These are phyloP conservation scores for Cutaneotrichosporon sp. DNA, from an alignment of 1,284 basidiomycete species.

Conservation along the genomic window DNA sequence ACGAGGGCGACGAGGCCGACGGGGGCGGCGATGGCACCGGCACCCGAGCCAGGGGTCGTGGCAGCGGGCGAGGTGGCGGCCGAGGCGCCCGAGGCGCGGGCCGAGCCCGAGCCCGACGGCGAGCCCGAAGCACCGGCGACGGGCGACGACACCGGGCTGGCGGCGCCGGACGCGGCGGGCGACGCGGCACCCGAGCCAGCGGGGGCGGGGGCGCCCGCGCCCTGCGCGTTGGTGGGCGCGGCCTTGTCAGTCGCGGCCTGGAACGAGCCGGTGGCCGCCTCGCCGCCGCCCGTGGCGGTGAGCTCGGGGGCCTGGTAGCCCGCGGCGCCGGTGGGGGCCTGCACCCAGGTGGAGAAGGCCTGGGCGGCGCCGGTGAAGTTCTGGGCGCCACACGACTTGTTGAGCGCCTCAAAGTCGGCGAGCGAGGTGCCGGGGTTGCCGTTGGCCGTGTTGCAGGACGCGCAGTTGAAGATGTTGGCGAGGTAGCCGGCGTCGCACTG, in stretches of 20 bases:
- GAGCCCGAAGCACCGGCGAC: conserved; percentile 18
- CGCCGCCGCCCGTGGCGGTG: conserved; percentile 49
- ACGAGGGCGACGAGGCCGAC: conserved; percentile 35
- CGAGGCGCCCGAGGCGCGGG: conserved; percentile 4
- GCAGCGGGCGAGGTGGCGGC: conserved; percentile 5
- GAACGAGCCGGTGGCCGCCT: conserved; percentile 42
- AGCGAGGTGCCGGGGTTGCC: conserved; percentile 37
- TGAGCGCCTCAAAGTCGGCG: conserved; percentile 43
- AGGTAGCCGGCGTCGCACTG: conserved; percentile 49
- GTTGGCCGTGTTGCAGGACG: conserved; percentile 53
- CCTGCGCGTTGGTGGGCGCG: conserved; percentile 11
- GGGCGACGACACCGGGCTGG: conserved; percentile 1
- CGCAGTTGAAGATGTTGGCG: conserved; percentile 52
- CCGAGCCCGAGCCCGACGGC: conserved; percentile 11
- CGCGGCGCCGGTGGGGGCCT: conserved; percentile 32
- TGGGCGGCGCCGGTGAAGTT: conserved; percentile 42
- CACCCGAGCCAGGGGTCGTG: conserved; percentile 3
- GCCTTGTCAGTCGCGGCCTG: conserved; percentile 20
- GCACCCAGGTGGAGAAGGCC: conserved; percentile 35
- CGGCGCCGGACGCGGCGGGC: background rate
- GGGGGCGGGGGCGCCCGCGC: conserved; percentile 13
- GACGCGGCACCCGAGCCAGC: conserved; percentile 12
- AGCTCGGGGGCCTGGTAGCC: conserved; percentile 43
- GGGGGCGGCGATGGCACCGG: conserved; percentile 14
- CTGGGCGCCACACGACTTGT: conserved; percentile 45